phyloP scores from a whole-genome alignment of 345 rosid genomes.

The Kernera saxatilis region DNA sequence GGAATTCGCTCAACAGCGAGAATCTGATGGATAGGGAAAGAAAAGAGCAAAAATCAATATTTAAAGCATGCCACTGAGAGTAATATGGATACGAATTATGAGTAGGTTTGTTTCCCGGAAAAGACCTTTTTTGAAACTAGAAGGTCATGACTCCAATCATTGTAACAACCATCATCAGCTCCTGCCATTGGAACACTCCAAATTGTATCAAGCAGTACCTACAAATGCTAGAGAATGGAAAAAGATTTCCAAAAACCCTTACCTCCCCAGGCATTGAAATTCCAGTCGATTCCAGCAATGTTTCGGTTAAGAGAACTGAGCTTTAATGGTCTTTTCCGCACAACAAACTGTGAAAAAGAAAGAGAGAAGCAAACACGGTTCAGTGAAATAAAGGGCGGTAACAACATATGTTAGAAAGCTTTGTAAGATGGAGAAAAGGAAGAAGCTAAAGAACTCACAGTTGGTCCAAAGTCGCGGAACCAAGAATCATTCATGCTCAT shows the following conservation, averaged over 20 bases:
- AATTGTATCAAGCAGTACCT: conserved; percentile 1
- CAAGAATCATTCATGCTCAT: conserved; percentile 96
- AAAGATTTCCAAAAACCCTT: neutral
- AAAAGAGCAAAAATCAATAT: conserved; percentile 18
- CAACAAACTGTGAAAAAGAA: conserved; percentile 50
- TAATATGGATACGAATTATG: neutral
- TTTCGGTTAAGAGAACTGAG: conserved; percentile 30
- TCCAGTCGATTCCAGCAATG: conserved; percentile 90
- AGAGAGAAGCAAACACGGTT: neutral
- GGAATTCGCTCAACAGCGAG: conserved; percentile 65
- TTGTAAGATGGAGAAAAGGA: neutral
- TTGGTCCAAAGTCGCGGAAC: conserved; percentile 96
- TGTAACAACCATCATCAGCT: conserved; percentile 76
- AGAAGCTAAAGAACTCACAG: conserved; percentile 45
- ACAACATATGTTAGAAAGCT: neutral
- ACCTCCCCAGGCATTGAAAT: conserved; percentile 94
- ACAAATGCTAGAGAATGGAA: neutral
- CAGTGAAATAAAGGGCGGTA: neutral
- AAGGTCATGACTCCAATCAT: conserved; percentile 87
- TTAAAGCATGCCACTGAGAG: neutral
- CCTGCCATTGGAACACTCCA: conserved; percentile 34
- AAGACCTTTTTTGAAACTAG: conserved; percentile 71
- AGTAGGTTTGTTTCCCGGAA: neutral
- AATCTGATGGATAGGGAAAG: conserved; percentile 44
- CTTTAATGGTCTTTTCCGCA: conserved; percentile 27